Evolutionary conservation across 2,329 filamentous ascomycete species (phyloP).

Genomic region (Cordyceps cateniannulata): DNA sequence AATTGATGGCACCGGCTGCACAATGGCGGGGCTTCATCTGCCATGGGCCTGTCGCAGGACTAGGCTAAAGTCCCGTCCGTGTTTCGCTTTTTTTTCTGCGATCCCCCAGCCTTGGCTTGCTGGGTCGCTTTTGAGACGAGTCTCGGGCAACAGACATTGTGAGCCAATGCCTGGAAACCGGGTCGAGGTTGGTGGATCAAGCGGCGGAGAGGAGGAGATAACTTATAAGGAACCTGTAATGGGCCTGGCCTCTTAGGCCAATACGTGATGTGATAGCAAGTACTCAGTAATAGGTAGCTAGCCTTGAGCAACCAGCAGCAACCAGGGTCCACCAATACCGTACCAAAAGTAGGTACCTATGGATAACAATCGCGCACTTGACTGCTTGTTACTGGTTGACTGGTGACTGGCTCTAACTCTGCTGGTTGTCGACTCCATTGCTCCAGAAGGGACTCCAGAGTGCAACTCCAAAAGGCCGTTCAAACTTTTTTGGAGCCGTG

Average conservation of each 20-base stretch:
- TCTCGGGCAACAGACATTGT: not conserved
- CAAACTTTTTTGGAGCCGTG: not conserved
- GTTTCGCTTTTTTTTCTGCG: constrained; percentile 5
- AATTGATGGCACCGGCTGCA: not conserved
- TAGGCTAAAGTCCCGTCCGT: constrained; percentile 3
- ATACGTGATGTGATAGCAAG: not conserved
- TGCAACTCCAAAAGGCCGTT: not conserved
- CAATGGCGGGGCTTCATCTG: constrained; percentile 6
- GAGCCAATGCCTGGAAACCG: not conserved
- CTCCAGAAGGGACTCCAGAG: not conserved
- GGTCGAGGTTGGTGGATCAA: not conserved
- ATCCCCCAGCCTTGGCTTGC: not conserved
- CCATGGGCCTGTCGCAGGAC: constrained; percentile 7
- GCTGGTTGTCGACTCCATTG: not conserved
- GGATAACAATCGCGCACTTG: not conserved
- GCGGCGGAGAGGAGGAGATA: not conserved
- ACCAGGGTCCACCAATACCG: constrained; percentile 2
- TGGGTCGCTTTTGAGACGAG: not conserved
- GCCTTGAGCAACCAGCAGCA: not conserved
- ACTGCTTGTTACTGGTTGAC: not conserved
- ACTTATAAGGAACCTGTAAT: not conserved
- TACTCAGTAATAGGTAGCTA: not conserved
- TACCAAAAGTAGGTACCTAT: not conserved
- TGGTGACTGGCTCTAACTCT: not conserved
- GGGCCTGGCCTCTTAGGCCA: not conserved